Evolutionary conservation across 2,329 filamentous ascomycete species (phyloP).

Genomic region (Pyrenochaeta sp.): DNA sequence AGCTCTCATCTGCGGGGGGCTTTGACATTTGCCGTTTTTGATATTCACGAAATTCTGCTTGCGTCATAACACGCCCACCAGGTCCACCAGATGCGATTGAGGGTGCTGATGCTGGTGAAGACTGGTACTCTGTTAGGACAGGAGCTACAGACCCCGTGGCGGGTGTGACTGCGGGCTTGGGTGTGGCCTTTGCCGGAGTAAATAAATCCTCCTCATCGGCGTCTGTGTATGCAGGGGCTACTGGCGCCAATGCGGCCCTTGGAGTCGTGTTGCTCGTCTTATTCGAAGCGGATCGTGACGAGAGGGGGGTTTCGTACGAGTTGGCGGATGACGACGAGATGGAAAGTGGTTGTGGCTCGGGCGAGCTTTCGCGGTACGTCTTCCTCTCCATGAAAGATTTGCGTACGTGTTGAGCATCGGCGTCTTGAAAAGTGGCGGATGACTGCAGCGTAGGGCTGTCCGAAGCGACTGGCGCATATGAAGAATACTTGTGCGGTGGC

Average conservation of each 20-base stretch:
- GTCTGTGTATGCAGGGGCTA: slow-evolving; percentile 26
- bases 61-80: slow-evolving; percentile 42
- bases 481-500: slow-evolving; percentile 44
- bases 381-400: slow-evolving; percentile 38
- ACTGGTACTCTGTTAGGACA: slow-evolving; percentile 16
- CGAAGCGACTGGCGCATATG: slow-evolving; percentile 45
- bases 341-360: slow-evolving; percentile 35
- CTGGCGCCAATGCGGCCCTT: slow-evolving; percentile 32
- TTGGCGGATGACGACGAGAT: slow-evolving; percentile 41
- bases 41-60: slow-evolving; percentile 44
- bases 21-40: slow-evolving; percentile 38
- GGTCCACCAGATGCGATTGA: slow-evolving; percentile 15
- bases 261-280: slow-evolving; percentile 40
- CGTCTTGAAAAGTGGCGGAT: slow-evolving; percentile 36
- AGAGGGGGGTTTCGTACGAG: slow-evolving; percentile 44
- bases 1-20: slow-evolving; percentile 36
- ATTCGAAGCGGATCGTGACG: slow-evolving; percentile 43
- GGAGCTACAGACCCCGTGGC: slow-evolving; percentile 17
- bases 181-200: slow-evolving; percentile 21
- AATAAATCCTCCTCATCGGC: slow-evolving; percentile 46
- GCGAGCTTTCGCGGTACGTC: slow-evolving; percentile 28
- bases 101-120: slow-evolving; percentile 16
- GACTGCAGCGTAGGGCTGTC: slow-evolving; percentile 42
- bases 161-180: slow-evolving; percentile 12
- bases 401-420: slow-evolving; percentile 37